Base-by-base conservation (phyloP, 768 basidiomycete species). In the Boletus vermiculosoides region DNA sequence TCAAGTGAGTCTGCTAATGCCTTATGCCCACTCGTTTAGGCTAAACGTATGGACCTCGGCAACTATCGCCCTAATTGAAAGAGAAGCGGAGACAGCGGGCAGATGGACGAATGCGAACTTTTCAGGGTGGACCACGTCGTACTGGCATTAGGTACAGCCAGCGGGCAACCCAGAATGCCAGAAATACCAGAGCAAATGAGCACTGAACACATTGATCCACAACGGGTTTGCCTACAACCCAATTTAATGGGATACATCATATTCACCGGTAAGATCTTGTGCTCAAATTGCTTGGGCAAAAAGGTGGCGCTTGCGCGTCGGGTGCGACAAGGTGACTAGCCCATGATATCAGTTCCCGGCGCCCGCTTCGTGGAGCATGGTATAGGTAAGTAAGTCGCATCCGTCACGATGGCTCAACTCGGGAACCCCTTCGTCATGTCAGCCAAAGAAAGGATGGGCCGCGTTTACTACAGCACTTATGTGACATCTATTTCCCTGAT, bases 241-340 rank as follows among this genome's bases (percentile, higher is more conserved):
- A 30, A n/a, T n/a, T n/a, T n/a, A 54, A 6, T 56, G 83, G 79
- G 79, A 83, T 30, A 73, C 71, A 2, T n/a, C n/a, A n/a, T n/a
- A n/a, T 88, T 86, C 75, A 80, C 84, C 60, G 88, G 88, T 5
- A 71, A 80, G 50, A 68, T 84, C 8, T 59, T 83, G 18, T 87
- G 89, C 66, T 86, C 86, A 0, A 75, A 83, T 33, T 83, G 83
- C 58, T 49, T 68, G 3, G 87, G 86, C 7, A 89, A n/a, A 10
- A 39, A 39, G 18, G 25, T 25, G 28, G 18, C 10, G n/a, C n/a
- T n/a, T n/a, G n/a, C n/a, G n/a, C n/a, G n/a, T n/a, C n/a, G n/a
- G 37, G 16, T 30, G n/a, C 18, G 37, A 39, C 18, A 39, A 88
- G 73, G 4, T 33, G 49, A 34, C 8, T 37, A n/a, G n/a, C n/a